Conservation (phyloP, 1,284 basidiomycete genomes). For the Leccinum pachyderme region DNA sequence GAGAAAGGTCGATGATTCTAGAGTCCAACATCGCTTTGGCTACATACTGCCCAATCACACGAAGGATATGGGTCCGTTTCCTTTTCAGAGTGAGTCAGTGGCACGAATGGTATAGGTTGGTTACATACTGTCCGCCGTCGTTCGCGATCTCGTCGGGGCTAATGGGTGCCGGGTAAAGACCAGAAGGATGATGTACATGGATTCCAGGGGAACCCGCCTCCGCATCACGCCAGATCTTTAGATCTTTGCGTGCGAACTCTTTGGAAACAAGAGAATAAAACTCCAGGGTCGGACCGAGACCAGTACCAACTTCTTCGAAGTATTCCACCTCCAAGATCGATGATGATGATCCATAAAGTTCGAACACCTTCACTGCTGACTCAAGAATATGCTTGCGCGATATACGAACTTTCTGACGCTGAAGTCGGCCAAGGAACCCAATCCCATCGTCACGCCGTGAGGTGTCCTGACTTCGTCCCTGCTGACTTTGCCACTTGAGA, state of each 20-base stretch:
- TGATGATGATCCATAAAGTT: constrained; percentile 91
- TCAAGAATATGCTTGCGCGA: constrained; percentile 93
- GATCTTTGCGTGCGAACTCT: constrained; percentile 85
- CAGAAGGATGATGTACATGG: constrained; percentile 80
- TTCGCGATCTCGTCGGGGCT: constrained; percentile 60
- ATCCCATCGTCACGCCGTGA: constrained; percentile 87
- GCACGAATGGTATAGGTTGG: neutral
- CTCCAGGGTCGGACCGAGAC: constrained; percentile 96
- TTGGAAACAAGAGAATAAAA: constrained; percentile 94
- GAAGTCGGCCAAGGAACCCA: constrained; percentile 87
- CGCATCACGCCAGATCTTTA: constrained; percentile 90
- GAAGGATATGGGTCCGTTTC: constrained; percentile 81
- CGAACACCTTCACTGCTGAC: constrained; percentile 97
- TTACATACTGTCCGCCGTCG: constrained; percentile 69
- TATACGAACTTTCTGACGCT: constrained; percentile 96
- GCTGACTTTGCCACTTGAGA: constrained; percentile 85
- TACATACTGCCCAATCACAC: constrained; percentile 94
- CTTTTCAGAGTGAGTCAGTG: constrained; percentile 35
- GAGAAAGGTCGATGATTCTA: constrained; percentile 93
- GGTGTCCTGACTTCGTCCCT: constrained; percentile 67
- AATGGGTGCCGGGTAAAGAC: constrained; percentile 88
- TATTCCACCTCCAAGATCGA: constrained; percentile 97
- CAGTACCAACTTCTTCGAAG: constrained; percentile 98
- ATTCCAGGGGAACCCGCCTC: constrained; percentile 61
- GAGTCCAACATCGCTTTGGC: constrained; percentile 98